Conservation (phyloP, 495 filamentous ascomycete genomes). For the Aspergillus incahuasiensis region DNA sequence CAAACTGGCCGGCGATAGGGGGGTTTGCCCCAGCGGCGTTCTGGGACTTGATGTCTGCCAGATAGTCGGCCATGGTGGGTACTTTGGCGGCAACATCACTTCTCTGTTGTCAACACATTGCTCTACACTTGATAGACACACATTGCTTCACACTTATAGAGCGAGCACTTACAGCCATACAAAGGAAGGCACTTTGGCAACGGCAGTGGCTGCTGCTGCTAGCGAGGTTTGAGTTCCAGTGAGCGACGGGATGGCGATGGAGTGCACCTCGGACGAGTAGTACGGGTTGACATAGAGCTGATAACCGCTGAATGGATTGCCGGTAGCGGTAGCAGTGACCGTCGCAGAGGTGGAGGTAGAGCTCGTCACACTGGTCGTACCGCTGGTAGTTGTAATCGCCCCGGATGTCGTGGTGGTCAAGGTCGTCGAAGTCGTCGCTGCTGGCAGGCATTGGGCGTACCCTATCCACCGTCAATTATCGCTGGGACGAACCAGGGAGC, state of each 20-base stretch:
- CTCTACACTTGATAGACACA: too few relatives aligned
- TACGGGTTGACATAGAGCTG: conserved; percentile 54
- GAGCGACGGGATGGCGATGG: conserved; percentile 49
- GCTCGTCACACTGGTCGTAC: neutral
- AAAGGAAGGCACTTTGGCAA: conserved; percentile 64
- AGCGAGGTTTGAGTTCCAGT: conserved; percentile 23
- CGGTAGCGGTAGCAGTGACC: conserved; percentile 27
- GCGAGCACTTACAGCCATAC: conserved; percentile 59
- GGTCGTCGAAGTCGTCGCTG: conserved; percentile 3
- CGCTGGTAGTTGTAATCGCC: conserved; percentile 9
- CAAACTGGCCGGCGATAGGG: conserved; percentile 50
- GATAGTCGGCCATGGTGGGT: conserved; percentile 50
- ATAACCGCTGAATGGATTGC: conserved; percentile 30
- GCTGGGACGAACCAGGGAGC: neutral
- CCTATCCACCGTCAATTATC: neutral
- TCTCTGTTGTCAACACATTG: neutral
- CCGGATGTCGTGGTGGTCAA: conserved; percentile 10
- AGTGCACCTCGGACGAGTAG: conserved; percentile 52
- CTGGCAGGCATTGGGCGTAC: conserved; percentile 13
- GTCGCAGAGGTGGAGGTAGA: conserved; percentile 8
- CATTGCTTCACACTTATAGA: neutral
- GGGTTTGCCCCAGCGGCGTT: conserved; percentile 50
- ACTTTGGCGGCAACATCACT: conserved; percentile 59
- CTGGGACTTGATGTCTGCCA: conserved; percentile 51
- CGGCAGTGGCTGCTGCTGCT: conserved; percentile 34